Evolutionary conservation across 2,329 filamentous ascomycete species (phyloP).

Genomic region (Apiospora malaysiana): DNA sequence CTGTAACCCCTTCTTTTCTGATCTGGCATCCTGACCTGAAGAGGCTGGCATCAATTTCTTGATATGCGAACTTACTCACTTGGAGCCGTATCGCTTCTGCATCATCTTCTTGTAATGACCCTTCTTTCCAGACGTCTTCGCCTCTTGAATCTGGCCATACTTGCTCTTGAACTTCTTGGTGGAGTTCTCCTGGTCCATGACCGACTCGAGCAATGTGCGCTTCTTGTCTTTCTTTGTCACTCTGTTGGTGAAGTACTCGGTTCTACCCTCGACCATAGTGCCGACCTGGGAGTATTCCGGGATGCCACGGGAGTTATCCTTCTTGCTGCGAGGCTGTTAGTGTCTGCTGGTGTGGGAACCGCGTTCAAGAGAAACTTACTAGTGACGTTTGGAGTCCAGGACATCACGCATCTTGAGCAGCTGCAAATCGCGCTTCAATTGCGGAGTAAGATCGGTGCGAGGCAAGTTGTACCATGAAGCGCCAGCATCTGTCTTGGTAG

Average conservation of each 20-base stretch:
- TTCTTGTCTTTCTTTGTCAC: conserved; percentile 88
- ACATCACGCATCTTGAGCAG: conserved; percentile 88
- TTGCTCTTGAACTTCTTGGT: conserved; percentile 82
- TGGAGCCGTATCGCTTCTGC: conserved; percentile 40
- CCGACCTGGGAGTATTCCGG: conserved; percentile 90
- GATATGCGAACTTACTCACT: conserved; percentile 20
- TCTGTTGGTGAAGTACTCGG: conserved; percentile 83
- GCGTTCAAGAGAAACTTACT: neutral
- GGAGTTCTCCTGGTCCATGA: conserved; percentile 70
- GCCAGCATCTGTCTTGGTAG: conserved; percentile 67
- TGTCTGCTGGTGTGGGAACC: conserved; percentile 21
- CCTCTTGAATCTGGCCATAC: conserved; percentile 82
- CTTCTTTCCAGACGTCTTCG: conserved; percentile 88
- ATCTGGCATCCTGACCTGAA: neutral
- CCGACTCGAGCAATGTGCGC: conserved; percentile 84
- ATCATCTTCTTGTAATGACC: conserved; percentile 84
- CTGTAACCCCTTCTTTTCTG: conserved; percentile 7
- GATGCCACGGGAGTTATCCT: conserved; percentile 69
- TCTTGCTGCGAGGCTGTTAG: conserved; percentile 75
- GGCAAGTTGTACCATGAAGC: conserved; percentile 88
- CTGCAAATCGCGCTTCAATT: conserved; percentile 88
- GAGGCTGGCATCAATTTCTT: conserved; percentile 5
- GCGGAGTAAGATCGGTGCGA: conserved; percentile 80
- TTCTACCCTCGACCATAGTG: conserved; percentile 85
- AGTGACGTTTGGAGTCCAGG: conserved; percentile 69